These are phyloP conservation scores for Collybia mongolica DNA, from an alignment of 768 basidiomycete genomes.

Conservation along the genomic window DNA sequence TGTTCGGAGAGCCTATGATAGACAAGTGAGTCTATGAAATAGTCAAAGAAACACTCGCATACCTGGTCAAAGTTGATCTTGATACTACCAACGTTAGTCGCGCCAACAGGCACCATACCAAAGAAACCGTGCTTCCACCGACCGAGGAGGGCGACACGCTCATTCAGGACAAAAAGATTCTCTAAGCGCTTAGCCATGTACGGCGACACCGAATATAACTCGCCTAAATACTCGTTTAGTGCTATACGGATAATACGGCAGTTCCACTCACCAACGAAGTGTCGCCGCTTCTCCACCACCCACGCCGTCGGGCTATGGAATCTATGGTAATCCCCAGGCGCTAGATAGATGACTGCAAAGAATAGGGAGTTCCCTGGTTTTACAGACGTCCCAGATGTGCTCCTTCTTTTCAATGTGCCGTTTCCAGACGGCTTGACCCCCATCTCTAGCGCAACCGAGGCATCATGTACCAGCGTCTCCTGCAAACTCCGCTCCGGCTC, in stretches of 20 bases:
- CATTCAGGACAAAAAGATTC: conserved; percentile 97
- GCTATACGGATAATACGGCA: background rate
- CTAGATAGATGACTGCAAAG: conserved; percentile 96
- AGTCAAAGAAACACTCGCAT: conserved; percentile 4
- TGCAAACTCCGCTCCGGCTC: conserved; percentile 48
- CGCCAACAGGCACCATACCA: conserved; percentile 96
- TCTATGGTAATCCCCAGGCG: conserved; percentile 97
- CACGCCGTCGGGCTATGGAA: conserved; percentile 96
- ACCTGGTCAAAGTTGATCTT: conserved; percentile 94
- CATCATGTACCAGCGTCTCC: conserved; percentile 64
- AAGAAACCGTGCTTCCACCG: conserved; percentile 97
- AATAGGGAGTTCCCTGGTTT: conserved; percentile 82
- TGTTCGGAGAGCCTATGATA: conserved; percentile 75
- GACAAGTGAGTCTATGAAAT: conserved; percentile 1
- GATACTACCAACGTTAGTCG: conserved; percentile 97
- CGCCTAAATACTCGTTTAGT: conserved; percentile 46
- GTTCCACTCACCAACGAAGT: conserved; percentile 74
- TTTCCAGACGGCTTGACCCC: conserved; percentile 44
- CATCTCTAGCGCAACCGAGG: conserved; percentile 71
- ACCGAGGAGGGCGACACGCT: conserved; percentile 93
- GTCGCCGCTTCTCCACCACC: conserved; percentile 95
- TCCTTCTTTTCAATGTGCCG: conserved; percentile 22
- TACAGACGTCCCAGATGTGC: conserved; percentile 44
- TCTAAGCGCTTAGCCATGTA: conserved; percentile 91
- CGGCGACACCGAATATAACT: conserved; percentile 94